phyloP scores from a whole-genome alignment of 2,329 filamentous ascomycete species.

The Didymellaceae sp. region DNA sequence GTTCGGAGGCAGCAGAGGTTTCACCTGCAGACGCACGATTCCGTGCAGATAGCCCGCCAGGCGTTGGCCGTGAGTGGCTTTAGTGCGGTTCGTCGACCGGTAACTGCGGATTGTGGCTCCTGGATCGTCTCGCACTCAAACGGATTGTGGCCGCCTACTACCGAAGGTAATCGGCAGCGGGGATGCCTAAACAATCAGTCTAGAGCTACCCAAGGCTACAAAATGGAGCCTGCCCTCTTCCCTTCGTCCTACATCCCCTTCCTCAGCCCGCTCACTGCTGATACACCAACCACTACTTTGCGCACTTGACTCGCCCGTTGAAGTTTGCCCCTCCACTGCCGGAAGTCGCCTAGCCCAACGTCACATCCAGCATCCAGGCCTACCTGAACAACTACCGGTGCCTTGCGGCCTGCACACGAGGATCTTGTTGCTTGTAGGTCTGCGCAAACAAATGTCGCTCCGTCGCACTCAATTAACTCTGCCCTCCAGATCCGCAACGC shows the following conservation, averaged over 20 bases:
- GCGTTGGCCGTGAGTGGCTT: not conserved
- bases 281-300: not conserved
- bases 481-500: conserved; percentile 15
- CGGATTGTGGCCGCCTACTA: conserved; percentile 11
- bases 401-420: conserved; percentile 27
- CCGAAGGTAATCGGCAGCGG: conserved; percentile 15
- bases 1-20: conserved; percentile 22
- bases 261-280: not conserved
- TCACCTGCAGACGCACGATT: conserved; percentile 32
- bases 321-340: conserved; percentile 14
- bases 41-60: conserved; percentile 19
- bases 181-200: conserved; percentile 13
- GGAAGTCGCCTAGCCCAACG: conserved; percentile 24
- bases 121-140: conserved; percentile 20
- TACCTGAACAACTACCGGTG: conserved; percentile 18
- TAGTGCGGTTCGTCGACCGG: conserved; percentile 7
- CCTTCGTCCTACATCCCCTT: conserved; percentile 14
- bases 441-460: conserved; percentile 21
- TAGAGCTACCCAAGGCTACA: conserved; percentile 18
- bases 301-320: not conserved
- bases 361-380: conserved; percentile 20
- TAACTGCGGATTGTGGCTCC: conserved; percentile 4
- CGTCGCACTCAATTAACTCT: conserved; percentile 26
- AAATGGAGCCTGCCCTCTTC: conserved; percentile 19
- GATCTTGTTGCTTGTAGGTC: conserved; percentile 25